Base-by-base conservation (phyloP, 2,329 filamentous ascomycete species). In the Clonostachys chloroleuca region DNA sequence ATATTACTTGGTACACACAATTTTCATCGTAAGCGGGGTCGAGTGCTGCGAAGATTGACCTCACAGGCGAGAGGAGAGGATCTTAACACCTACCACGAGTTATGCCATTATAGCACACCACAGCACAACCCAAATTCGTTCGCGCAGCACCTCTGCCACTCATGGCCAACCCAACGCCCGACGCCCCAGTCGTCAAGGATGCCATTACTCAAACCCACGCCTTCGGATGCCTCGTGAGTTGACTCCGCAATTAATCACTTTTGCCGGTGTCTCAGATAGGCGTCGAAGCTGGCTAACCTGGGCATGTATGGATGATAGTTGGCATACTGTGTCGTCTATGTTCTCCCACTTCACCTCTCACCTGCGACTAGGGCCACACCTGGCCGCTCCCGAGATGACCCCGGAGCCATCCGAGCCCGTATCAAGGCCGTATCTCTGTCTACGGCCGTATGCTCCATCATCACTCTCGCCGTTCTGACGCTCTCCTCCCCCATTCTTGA, bases 331-430 rank as follows among this genome's bases (percentile, higher is more conserved):
- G 66, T 91, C 56, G 70, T 90, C 70, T 99, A 97, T 70, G 89
- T 99, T 57, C 72, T 88, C 5, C 92, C 94, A 20, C 90, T 97
- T 67, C 96, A 99, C 73, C 75, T 92, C 52, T 94, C 86, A 17
- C 67, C 82, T 5, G 78, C 82, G 17, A 95, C 92, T 6, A 83
- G 92, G 45, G 91, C 92, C 7, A 94, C 89, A 8, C 78, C 82
- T 24, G 81, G 78, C 47, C 79, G 95, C 30, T 89, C 88, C 51
- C 84, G 94, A 61, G 92, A 97, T 79, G 86, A 89, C 30, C 90
- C 92, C 10, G 86, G 87, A 12, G 90, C 95, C 44, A 97, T 99
- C 69, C 86, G 85, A 56, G 88, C 89, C 48, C 85, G 94, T 56
- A 86, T 96, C 57, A 80, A 86, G 47, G 87, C 86, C 46, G 92